Percentiles rank a stretch among this genome's conserved stretches.
Conservation (phyloP, 352 stramenopile species). For the Phytophthora fragariae region DNA sequence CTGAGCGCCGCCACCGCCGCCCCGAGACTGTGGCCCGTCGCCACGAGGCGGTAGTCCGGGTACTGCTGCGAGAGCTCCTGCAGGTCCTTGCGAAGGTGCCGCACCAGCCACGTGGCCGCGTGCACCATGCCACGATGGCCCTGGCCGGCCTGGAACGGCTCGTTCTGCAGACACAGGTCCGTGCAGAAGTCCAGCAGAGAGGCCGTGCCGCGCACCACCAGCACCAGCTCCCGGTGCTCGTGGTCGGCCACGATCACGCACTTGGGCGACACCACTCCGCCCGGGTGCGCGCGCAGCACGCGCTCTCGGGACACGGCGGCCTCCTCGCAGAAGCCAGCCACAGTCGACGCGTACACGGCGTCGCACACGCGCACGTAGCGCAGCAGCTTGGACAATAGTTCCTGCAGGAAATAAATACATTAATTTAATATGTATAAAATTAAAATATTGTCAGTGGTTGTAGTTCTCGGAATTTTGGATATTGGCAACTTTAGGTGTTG, state of each 20-base stretch:
- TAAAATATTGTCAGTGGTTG: too few species aligned
- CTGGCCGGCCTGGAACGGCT: constrained; percentile 72
- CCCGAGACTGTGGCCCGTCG: constrained; percentile 80
- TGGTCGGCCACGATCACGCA: constrained; percentile 74
- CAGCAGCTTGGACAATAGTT: constrained; percentile 43
- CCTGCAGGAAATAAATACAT: neutral
- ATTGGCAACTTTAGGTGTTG: too few species aligned
- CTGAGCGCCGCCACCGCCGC: constrained; percentile 74
- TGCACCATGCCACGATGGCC: constrained; percentile 87
- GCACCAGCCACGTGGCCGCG: constrained; percentile 72
- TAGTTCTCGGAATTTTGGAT: too few species aligned
- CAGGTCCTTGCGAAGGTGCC: constrained; percentile 62
- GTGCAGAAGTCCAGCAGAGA: constrained; percentile 87
- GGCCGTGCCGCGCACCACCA: constrained; percentile 72
- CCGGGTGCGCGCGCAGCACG: constrained; percentile 60
- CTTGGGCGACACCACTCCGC: constrained; percentile 83
- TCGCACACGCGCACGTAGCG: constrained; percentile 73
- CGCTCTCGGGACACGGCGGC: constrained; percentile 44
- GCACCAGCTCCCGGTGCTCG: constrained; percentile 59
- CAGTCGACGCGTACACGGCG: constrained; percentile 70
- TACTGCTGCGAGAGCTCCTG: constrained; percentile 46
- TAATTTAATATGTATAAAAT: too few species aligned
- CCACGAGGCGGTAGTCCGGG: constrained; percentile 62
- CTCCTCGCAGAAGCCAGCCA: constrained; percentile 63
- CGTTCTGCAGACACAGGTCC: constrained; percentile 80